A percentile compares a stretch with the other conserved stretches of the same genome.
phyloP scores from a whole-genome alignment of 2,329 filamentous ascomycete species.

The Plenodomus tracheiphilus region DNA sequence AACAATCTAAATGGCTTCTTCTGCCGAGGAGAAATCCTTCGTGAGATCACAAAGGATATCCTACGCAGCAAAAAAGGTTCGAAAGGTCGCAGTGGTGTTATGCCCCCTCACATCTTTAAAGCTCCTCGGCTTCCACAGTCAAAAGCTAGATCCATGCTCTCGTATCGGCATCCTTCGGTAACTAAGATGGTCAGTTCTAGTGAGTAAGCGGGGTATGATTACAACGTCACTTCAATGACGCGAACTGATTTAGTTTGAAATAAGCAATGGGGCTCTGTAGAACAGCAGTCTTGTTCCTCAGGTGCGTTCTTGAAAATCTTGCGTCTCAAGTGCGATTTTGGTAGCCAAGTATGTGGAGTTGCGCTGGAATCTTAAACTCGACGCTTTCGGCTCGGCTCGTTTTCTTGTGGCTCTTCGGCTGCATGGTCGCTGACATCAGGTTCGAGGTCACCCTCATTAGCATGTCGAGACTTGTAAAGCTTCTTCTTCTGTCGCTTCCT shows the following conservation, averaged over 20 bases:
- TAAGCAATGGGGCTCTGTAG: neutral
- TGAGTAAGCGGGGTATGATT: constrained; percentile 28
- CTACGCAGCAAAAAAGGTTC: neutral
- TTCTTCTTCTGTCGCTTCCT: constrained; percentile 29
- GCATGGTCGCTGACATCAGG: constrained; percentile 3
- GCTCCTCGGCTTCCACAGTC: neutral
- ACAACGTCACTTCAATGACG: neutral
- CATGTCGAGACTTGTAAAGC: constrained; percentile 6
- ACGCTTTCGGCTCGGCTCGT: constrained; percentile 20
- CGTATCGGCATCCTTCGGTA: constrained; percentile 11
- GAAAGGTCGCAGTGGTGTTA: neutral
- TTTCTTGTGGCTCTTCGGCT: constrained; percentile 5
- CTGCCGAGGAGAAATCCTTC: too few relatives aligned
- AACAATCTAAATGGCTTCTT: neutral
- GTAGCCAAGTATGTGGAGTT: neutral
- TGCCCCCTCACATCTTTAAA: neutral
- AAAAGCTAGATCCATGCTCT: neutral
- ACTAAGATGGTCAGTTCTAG: constrained; percentile 14
- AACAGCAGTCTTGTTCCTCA: neutral
- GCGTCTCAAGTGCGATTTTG: neutral
- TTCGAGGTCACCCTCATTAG: constrained; percentile 3
- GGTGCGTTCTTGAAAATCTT: too few relatives aligned
- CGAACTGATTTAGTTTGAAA: neutral
- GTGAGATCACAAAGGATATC: too few relatives aligned
- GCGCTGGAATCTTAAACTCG: constrained; percentile 12